Base-by-base conservation (phyloP, 495 filamentous ascomycete genomes). In the Oleoguttula mirabilis region DNA sequence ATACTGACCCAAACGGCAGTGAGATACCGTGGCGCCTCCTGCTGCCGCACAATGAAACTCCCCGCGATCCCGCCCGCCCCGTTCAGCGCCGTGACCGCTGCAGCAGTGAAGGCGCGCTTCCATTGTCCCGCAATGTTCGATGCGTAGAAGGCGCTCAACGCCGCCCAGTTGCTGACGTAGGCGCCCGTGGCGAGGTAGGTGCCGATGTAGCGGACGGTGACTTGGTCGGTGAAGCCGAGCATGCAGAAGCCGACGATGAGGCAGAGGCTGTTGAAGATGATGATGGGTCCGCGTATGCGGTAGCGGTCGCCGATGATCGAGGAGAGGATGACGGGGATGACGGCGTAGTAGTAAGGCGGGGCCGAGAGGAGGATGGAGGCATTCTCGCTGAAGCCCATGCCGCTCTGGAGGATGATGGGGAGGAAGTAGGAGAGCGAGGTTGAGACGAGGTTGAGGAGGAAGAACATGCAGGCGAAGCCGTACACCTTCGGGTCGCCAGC, bases 111-210 rank as follows among this genome's bases (percentile, higher is more conserved):
- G 0, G 73, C 79, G 16, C 82, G 67, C 58, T 85, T 86, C 82
- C 83, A 87, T 52, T 85, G 81, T 41, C 69, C 76, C 8, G 70
- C 71, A 21, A 84, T 72, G 53, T 84, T 84, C 52, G 77, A 82
- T 2, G 75, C 72, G 51, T 81, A 76, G 48, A 80, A 87, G 0
- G 80, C 74, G 50, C 75, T 82, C 39, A 87, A 60, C 2, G 80
- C 82, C 0, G 81, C 80, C 81, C 82, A 88, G 47, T 88, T 88
- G 3, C 72, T 76, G 3, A 88, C 70, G 49, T 86, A 88, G 0
- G 82, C 80, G 0, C 82, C 82, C 0, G 81, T 86, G 0, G 81
- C 77, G 2, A 88, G 69, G 55, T 76, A 86, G 0, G 77, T 78
- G 2, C 82, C 82, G 16, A 84, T 63, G 51, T 85, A 87, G 16